phyloP scores from a whole-genome alignment of 2,329 filamentous ascomycete genomes.

The Nothomitra cinnamomea region DNA sequence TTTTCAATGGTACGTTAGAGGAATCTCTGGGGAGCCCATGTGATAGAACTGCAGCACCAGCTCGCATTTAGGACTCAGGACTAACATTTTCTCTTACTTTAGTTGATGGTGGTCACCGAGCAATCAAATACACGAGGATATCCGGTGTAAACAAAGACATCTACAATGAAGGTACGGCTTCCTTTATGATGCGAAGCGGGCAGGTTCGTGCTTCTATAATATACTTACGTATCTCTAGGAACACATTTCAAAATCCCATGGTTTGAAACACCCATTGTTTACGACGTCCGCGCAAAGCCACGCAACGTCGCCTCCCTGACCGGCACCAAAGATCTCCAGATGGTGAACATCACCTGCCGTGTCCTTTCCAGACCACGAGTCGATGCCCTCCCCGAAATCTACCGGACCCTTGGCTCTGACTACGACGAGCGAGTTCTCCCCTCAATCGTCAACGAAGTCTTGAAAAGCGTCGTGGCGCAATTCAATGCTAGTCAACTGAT shows the following conservation, averaged over 20 bases:
- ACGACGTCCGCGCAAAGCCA: constrained; percentile 95
- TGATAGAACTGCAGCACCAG: not conserved
- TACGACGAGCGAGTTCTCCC: constrained; percentile 95
- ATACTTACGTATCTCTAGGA: constrained; percentile 30
- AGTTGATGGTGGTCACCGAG: constrained; percentile 96
- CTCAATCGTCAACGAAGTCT: constrained; percentile 94
- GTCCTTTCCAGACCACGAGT: constrained; percentile 84
- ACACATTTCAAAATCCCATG: constrained; percentile 90
- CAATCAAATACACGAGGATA: constrained; percentile 93
- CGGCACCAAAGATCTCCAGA: constrained; percentile 97
- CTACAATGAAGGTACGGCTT: constrained; percentile 64
- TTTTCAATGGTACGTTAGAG: constrained; percentile 44
- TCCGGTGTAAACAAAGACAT: constrained; percentile 93
- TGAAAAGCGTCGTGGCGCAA: constrained; percentile 97
- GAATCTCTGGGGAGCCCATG: not conserved
- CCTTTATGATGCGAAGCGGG: constrained; percentile 1
- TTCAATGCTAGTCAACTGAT: constrained; percentile 98
- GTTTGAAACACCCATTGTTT: constrained; percentile 93
- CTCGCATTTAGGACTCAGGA: too few species aligned
- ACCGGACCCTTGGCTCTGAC: constrained; percentile 84
- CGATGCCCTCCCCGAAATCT: constrained; percentile 85
- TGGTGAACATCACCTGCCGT: constrained; percentile 99
- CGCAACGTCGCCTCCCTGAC: constrained; percentile 93
- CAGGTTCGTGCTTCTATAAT: not conserved
- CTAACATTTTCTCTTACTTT: constrained; percentile 3